A percentile compares a stretch with the other conserved stretches of the same genome.
Evolutionary conservation across 495 filamentous ascomycete species (phyloP).

Genomic region (Cercophora sp.): DNA sequence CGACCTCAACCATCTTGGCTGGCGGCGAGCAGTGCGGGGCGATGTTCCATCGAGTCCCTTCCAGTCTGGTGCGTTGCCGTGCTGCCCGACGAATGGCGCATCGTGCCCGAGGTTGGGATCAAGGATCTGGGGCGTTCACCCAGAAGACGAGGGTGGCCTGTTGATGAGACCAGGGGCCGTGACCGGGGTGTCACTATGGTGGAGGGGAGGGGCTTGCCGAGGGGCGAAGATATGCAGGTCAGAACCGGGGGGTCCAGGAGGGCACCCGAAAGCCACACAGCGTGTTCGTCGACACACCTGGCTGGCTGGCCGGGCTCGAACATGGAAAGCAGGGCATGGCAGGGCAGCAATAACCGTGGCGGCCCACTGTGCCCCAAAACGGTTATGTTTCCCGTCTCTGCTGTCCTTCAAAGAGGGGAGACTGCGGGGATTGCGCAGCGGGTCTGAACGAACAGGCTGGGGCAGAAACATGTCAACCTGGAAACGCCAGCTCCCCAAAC

Average conservation of each 20-base stretch:
- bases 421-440: too few relatives aligned
- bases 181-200: slow-evolving; percentile 13
- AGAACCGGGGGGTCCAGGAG: background rate
- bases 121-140: background rate
- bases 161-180: background rate
- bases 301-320: background rate
- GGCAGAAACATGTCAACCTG: background rate
- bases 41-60: slow-evolving; percentile 13
- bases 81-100: slow-evolving; percentile 18
- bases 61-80: slow-evolving; percentile 13
- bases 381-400: background rate
- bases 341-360: too few relatives aligned
- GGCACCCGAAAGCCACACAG: too few relatives aligned
- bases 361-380: background rate
- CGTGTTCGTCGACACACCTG: too few relatives aligned
- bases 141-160: background rate
- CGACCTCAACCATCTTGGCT: slow-evolving; percentile 6
- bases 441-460: slow-evolving; percentile 6
- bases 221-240: slow-evolving; percentile 10
- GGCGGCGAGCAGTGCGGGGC: slow-evolving; percentile 10
- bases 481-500: too few relatives aligned
- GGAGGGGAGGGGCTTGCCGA: slow-evolving; percentile 12
- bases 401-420: too few relatives aligned
- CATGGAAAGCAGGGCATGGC: background rate
- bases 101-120: slow-evolving; percentile 21